Base-by-base conservation (phyloP, 1,284 basidiomycete genomes). In the Ceratobasidium sp. region DNA sequence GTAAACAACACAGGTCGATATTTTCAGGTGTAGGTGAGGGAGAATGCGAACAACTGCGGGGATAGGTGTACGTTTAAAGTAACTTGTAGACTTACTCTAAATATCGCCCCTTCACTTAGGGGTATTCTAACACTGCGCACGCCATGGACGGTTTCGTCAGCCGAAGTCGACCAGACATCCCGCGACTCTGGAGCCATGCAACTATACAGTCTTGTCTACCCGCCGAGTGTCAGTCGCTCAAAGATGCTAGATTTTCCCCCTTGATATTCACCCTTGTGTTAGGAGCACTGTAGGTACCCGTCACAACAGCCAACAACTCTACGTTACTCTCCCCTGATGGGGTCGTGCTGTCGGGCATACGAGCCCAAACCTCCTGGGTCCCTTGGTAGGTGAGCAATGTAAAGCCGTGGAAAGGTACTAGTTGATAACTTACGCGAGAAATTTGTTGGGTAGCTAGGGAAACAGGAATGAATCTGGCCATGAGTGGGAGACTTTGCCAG, bases 161-260 rank as follows among this genome's bases (percentile, higher is more conserved):
- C 41, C 9, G 69, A 62, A 41, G 56, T 72, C 9, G 69, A 72
- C 69, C 69, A 72, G 39, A 72, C 48, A 27, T 53, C 69, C 19
- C 58, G 56, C 19, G 69, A 72, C 24, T 72, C 69, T 7, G 69
- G 69, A 41, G 69, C 69, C 43, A 72, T 72, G 34, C 69, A 72
- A 46, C 56, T 72, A 24, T 72, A 72, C 14, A 62, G 14, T 41
- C 31, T 72, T 29, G 69, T 37, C 69, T 72, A 41, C 48, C 9
- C 13, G 5, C 41, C 19, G 8, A 13, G 8, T 31, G 46, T 65
- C 63, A 65, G 29, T 34, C 24, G 8, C 37, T 48, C n/a, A 19
- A 34, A 37, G 14, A 43, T 27, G 31, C n/a, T 19, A 72, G 29
- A n/a, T 1, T 27, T 49, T 27, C 37, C 19, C 13, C 16, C 22